Conservation (phyloP, 768 basidiomycete species). For the Naematelia encephala region DNA sequence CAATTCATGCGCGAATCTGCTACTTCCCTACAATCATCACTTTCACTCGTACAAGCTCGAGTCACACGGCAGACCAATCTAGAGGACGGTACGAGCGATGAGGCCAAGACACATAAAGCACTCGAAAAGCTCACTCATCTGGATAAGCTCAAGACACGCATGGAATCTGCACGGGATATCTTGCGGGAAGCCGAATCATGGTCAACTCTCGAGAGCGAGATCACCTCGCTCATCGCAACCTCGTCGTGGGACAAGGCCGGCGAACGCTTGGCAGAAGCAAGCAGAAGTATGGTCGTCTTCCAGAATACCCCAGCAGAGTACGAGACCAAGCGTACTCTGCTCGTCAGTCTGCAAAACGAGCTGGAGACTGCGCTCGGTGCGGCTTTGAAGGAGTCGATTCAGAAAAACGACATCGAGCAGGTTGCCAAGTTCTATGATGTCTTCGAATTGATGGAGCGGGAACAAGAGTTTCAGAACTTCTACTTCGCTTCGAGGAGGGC, state of each 20-base stretch:
- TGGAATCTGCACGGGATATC: conserved; percentile 87
- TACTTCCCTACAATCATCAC: conserved; percentile 64
- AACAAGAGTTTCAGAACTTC: conserved; percentile 87
- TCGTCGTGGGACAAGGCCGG: conserved; percentile 82
- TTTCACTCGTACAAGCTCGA: conserved; percentile 63
- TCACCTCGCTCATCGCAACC: conserved; percentile 75
- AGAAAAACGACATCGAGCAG: conserved; percentile 63
- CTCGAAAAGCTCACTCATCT: conserved; percentile 75
- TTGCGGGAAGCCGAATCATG: conserved; percentile 93
- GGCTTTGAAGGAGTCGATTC: conserved; percentile 74
- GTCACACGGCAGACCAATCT: conserved; percentile 35
- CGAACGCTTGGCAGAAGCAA: conserved; percentile 84
- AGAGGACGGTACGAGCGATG: conserved; percentile 24
- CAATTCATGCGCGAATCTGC: conserved; percentile 97
- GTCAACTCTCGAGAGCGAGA: conserved; percentile 90
- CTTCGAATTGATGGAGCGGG: conserved; percentile 85
- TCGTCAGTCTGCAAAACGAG: conserved; percentile 92
- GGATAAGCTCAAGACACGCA: conserved; percentile 75
- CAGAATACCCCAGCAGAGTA: conserved; percentile 81
- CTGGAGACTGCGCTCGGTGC: conserved; percentile 65
- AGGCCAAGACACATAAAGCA: conserved; percentile 19
- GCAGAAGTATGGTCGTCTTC: conserved; percentile 83
- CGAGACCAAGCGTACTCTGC: conserved; percentile 74
- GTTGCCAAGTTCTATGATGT: conserved; percentile 73
- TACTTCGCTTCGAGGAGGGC: conserved; percentile 82